Evolutionary conservation across 2,329 filamentous ascomycete species (phyloP), one percentile per base, ranked within the genome.

Genomic region (Aspergillus tanneri): DNA sequence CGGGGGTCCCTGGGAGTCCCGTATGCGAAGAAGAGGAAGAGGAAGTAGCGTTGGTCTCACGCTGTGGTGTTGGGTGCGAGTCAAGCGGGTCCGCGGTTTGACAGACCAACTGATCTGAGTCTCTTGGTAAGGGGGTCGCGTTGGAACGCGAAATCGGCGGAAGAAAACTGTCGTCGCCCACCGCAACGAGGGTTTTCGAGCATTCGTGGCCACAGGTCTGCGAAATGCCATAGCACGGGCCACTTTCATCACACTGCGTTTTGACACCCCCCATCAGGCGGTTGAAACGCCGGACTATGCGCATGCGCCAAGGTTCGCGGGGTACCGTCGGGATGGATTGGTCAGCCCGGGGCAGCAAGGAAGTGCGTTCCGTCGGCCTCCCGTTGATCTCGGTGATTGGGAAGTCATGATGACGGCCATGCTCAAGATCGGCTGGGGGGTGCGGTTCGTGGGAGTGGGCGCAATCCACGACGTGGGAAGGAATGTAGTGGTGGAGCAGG

Each of bases 191-290:
- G 3, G 69, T 63, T 61, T 79, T 82, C 57, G 81, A 79, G 63
- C 82, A 85, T 50, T 84, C 80, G 19, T 73, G 71, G 1, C 82
- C 81, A 58, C 82, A 85, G 1, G 80, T 76, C 55, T 84, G 79
- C 3, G 80, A 81, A 55, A 80, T 79, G 0, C 83, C 83, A 56
- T 79, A 81, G 54, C 83, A 86, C 14, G 80, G 78, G 0, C 80
- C 82, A 43, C 77, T 69, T 45, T 80, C 75, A 52, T 83, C 79
- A 55, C 82, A 85, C 3, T 70, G 62, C 1, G 74, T 62, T 51
- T 79, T 79, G 22, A 72, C 70, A 3, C 72, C 72, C 8, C 70
- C 70, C 8, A 83, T 72, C 6, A 84, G 64, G 32, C 75, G 71
- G 6, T 72, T 75, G 18, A 84, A 65, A 22, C 66, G 70, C 18